Base-by-base conservation (phyloP, 23 red algal genomes). In the Gracilariopsis chorda region DNA sequence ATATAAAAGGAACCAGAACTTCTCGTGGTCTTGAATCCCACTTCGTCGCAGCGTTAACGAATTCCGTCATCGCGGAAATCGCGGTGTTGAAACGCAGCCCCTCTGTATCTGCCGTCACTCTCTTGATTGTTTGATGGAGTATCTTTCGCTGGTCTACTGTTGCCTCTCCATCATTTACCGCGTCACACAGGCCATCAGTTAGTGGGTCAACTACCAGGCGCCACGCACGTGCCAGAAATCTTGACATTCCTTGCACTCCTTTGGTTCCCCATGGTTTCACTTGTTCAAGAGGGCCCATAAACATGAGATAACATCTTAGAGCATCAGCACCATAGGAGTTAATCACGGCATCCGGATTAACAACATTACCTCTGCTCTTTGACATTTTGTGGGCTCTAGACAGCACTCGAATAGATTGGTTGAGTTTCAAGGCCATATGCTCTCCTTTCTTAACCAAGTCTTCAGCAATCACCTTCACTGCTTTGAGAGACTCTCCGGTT, bases 201-300 rank as follows among this genome's bases (percentile, higher is more conserved):
- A 56, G 32, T 9, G 56, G 88, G n/a, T 83, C 94, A 27, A 86
- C 56, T 17, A 93, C 39, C 14, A 99, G 84, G 23, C 97, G 75
- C 97, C 97, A 99, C 6, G 83, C 97, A 3, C 94, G 90, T 32
- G 80, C 87, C 7, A 99, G 83, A 59, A 99, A 99, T n/a, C 97
- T 80, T 43, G 90, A 69, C 92, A 95, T 93, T n/a, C 92, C 92
- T 48, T 86, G 74, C 19, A 98, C 95, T 51, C 83, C 95, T 40
- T 86, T 88, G 4, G 88, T 99, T 29, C 74, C 56, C 93, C 93
- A 94, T 33, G 91, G 91, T 83, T 99, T 95, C 19, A 99, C 97
- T 73, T 96, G 93, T 58, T 99, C 97, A 59, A 99, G 84, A 36
- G 97, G 97, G 39, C 97, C 97, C 97, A 99, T 99, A 69, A 96